Conservation (phyloP, 2,329 filamentous ascomycete species). For the Cercospora zeae-maydis region DNA sequence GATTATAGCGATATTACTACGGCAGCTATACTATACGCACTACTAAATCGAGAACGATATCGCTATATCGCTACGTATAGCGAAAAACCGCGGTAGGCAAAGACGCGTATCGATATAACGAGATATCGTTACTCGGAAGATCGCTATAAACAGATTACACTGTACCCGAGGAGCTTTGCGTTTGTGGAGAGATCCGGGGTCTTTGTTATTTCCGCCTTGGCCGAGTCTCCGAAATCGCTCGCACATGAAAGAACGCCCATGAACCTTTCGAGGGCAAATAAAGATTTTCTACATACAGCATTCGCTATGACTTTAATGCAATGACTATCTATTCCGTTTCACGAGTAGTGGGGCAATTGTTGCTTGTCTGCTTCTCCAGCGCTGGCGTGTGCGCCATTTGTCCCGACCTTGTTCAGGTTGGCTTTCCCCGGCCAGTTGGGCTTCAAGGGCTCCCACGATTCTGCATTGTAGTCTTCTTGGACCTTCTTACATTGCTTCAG, state of each 20-base stretch:
- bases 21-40: too few species aligned
- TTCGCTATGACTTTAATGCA: neutral
- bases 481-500: conserved; percentile 67
- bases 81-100: too few species aligned
- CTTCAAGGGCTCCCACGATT: conserved; percentile 67
- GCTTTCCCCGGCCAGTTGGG: conserved; percentile 38
- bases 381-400: conserved; percentile 9
- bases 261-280: too few species aligned
- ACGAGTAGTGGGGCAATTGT: conserved; percentile 22
- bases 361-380: conserved; percentile 14
- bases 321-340: neutral
- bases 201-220: neutral
- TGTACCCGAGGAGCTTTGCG: neutral
- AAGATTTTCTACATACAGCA: too few species aligned
- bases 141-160: too few species aligned
- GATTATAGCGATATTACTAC: too few species aligned
- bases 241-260: neutral
- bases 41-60: too few species aligned
- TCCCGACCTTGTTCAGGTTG: conserved; percentile 13
- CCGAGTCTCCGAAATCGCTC: neutral
- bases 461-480: conserved; percentile 69
- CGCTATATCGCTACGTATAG: too few species aligned
- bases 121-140: too few species aligned
- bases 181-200: conserved; percentile 2
- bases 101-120: too few species aligned